These are phyloP conservation scores for Xylariaceae sp. DNA, from an alignment of 2,329 filamentous ascomycete genomes.

Conservation along the genomic window DNA sequence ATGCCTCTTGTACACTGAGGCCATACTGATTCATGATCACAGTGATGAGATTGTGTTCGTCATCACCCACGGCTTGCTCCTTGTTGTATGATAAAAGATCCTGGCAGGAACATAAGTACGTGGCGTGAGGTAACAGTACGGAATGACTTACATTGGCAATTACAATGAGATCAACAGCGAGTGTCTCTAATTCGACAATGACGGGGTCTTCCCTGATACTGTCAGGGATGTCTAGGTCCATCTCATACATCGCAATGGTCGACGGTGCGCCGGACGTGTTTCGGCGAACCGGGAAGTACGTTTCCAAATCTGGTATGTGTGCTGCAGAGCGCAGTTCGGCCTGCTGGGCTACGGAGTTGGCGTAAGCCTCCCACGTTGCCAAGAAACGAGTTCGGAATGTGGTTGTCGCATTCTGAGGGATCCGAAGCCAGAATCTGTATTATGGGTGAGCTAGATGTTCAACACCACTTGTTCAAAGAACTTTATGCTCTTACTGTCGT, in stretches of 20 bases:
- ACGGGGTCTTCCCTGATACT: conserved; percentile 17
- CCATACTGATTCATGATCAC: conserved; percentile 21
- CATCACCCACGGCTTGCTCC: conserved; percentile 24
- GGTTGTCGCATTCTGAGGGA: conserved; percentile 13
- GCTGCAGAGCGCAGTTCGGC: conserved; percentile 18
- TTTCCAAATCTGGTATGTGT: conserved; percentile 19
- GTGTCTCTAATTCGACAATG: conserved; percentile 17
- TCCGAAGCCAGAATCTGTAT: conserved; percentile 24
- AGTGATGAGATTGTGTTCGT: conserved; percentile 31
- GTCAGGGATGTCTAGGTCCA: conserved; percentile 23
- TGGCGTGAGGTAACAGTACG: background rate
- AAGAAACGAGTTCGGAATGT: conserved; percentile 24
- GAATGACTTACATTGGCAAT: conserved; percentile 25
- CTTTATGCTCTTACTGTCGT: conserved; percentile 20
- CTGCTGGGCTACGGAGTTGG: conserved; percentile 22
- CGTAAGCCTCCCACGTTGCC: conserved; percentile 21
- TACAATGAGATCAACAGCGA: conserved; percentile 23
- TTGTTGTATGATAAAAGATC: conserved; percentile 30
- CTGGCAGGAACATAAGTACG: conserved; percentile 4
- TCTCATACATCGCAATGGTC: conserved; percentile 22
- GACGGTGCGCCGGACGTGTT: conserved; percentile 24
- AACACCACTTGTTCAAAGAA: background rate
- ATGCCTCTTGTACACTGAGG: conserved; percentile 11
- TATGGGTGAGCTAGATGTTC: background rate
- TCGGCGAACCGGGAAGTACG: conserved; percentile 24